Base-by-base conservation (phyloP, 768 basidiomycete species). In the Hebeloma cylindrosporum region DNA sequence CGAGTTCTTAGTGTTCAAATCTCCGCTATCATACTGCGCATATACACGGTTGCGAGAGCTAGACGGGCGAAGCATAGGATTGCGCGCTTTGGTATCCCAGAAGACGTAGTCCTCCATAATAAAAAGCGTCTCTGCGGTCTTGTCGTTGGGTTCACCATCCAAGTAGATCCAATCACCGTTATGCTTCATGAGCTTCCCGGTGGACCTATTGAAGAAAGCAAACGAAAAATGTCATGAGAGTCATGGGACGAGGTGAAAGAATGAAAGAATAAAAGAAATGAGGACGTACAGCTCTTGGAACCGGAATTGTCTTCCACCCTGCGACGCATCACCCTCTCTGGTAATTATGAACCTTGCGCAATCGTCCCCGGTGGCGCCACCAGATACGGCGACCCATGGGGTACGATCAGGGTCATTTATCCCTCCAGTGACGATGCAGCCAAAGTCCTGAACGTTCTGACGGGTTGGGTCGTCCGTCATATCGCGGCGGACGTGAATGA, bases 81-180 rank as follows among this genome's bases (percentile, higher is more conserved):
- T 30, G 17, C 28, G 31, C 0, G 32, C 14, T n/a, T 32, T 27
- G 5, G 40, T 42, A 13, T 42, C 32, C 40, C 40, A 42, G 11
- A 30, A 32, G 29, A 32, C 30, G 21, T 42, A 30, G 18, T 42
- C 29, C 40, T 42, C 40, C 28, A 16, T 29, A 9, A 29, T 29
- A 14, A 42, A 30, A 14, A 42, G 40, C 13, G 40, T 42, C 11
- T 21, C 7, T 14, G 27, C 30, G 4, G 40, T 21, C 31, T 42
- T 42, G 30, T 42, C 30, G 22, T 29, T 29, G 1, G 17, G 27
- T 14, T 32, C 40, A 7, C 23, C 30, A 16, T 21, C 32, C 28
- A 42, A 42, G 31, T 42, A 42, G 22, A 42, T 42, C 40, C 40
- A 42, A 21, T 42, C 17, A n/a, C 40, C 30, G 18, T 18, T 22